phyloP scores from a whole-genome alignment of 352 stramenopile species.

The Pythium biforme region DNA sequence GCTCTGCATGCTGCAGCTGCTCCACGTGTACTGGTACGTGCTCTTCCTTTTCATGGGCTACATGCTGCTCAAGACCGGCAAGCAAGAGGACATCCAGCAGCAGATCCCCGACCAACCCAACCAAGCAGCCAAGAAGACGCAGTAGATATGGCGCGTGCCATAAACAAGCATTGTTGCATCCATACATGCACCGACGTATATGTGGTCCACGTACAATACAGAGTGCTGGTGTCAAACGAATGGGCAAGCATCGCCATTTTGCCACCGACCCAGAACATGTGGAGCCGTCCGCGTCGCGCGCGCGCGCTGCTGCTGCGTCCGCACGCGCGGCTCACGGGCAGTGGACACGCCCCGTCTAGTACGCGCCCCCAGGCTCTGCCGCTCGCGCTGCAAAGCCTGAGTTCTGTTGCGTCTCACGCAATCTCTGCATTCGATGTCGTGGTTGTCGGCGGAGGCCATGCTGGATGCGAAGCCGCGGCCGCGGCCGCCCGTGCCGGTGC shows the following conservation, averaged over 20 bases:
- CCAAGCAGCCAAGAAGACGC: constrained; percentile 16
- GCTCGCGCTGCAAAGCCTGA: background rate
- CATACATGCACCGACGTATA: background rate
- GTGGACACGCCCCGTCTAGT: background rate
- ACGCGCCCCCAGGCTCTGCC: background rate
- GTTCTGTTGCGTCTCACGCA: background rate
- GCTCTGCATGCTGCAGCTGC: constrained; percentile 39
- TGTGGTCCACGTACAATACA: constrained; percentile 14
- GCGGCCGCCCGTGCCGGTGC: constrained; percentile 71
- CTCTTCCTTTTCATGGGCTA: constrained; percentile 52
- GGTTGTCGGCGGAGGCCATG: constrained; percentile 91
- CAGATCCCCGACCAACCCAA: constrained; percentile 21
- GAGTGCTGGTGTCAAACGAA: constrained; percentile 21
- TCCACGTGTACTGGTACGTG: constrained; percentile 45
- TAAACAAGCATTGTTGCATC: constrained; percentile 6
- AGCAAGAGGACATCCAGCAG: constrained; percentile 47
- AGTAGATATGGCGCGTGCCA: constrained; percentile 21
- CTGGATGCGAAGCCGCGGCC: constrained; percentile 90
- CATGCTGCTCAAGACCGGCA: constrained; percentile 38
- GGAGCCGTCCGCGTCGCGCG: constrained; percentile 14
- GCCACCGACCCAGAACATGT: background rate
- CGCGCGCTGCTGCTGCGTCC: constrained; percentile 17
- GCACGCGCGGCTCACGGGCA: background rate
- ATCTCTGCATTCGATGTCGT: constrained; percentile 67
- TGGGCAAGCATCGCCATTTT: background rate